Evolutionary conservation across 495 filamentous ascomycete species (phyloP), one percentile per base, ranked within the genome.

Genomic region (Penicillium maclennaniae): DNA sequence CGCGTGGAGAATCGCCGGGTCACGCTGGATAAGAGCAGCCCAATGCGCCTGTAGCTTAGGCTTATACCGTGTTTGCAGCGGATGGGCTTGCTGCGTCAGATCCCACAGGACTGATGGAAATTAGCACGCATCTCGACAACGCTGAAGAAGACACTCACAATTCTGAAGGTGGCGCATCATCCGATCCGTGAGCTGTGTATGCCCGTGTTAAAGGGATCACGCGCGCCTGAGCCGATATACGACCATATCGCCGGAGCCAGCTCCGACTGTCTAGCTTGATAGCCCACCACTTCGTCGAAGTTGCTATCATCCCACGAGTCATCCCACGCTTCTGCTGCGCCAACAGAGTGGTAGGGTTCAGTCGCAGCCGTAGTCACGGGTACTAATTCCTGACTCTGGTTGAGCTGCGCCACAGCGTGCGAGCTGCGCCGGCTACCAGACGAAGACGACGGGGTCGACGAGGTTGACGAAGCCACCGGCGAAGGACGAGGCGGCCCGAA

Each of bases 81-180:
- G 74, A 47, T 73, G 69, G 14, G 72, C 73, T 51, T 68, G 57
- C 47, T 66, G 67, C 10, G 70, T 73, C 27, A 77, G 55, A 54
- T 74, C 64, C 59, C 58, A 65, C n/a, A 77, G 56, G 49, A 77
- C 74, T 77, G 47, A 15, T 43, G 15, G 38, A 27, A 14, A 50
- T 66, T 53, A 62, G 61, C 15, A 23, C 15, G 16, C 9, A 49
- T 31, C 34, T 4, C 5, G 4, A 7, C 19, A 20, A 19, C 16
- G 7, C 7, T 16, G 6, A 5, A 31, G 7, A 25, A 1, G 14
- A 21, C 12, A 68, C 71, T 51, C 52, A 77, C 74, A 77, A 41
- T 63, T 65, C 49, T 72, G 68, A 23, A 77, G 56, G 52, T 77
- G 70, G 23, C 68, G 67, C 58, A 68, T 64, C 69, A 75, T 75